These are phyloP conservation scores for Globisporangium solare DNA, from an alignment of 352 stramenopile genomes.

Conservation along the genomic window DNA sequence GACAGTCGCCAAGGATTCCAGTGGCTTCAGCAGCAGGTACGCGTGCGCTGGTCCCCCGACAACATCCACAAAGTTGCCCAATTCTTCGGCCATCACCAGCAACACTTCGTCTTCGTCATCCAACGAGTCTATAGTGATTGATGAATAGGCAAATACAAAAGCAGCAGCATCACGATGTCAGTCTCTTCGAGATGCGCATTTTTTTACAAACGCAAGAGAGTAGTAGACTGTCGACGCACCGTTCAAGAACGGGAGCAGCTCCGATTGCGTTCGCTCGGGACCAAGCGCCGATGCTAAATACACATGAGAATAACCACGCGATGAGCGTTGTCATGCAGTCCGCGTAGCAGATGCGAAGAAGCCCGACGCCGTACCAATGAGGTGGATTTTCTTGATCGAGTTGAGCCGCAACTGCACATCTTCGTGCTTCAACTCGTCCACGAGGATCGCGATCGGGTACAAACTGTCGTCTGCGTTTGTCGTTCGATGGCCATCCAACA, in stretches of 20 bases:
- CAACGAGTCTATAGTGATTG: constrained; percentile 78
- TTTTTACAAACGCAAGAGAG: not conserved
- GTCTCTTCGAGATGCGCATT: not conserved
- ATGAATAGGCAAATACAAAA: constrained; percentile 3
- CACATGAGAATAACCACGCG: constrained; percentile 3
- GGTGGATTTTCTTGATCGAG: constrained; percentile 87
- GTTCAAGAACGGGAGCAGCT: constrained; percentile 98
- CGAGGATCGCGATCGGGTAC: constrained; percentile 87
- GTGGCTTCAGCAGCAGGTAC: constrained; percentile 88
- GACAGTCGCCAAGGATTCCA: constrained; percentile 92
- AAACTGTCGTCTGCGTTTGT: constrained; percentile 56
- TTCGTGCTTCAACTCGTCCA: constrained; percentile 92
- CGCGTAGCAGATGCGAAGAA: too few relatives aligned
- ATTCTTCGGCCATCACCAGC: constrained; percentile 91
- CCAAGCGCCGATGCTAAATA: constrained; percentile 82
- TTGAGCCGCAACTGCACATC: constrained; percentile 90
- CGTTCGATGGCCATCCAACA: not conserved
- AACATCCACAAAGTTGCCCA: constrained; percentile 87
- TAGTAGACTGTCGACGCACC: constrained; percentile 29
- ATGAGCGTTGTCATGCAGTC: not conserved
- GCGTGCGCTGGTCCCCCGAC: constrained; percentile 88
- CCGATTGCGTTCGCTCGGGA: constrained; percentile 85
- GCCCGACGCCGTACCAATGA: constrained; percentile 61
- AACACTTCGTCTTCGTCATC: constrained; percentile 98
- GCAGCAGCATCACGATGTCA: not conserved